Percentiles rank a stretch among this genome's conserved stretches.
Conservation (phyloP, 139 green algal species). For the Zygnema circumcarinatum region DNA sequence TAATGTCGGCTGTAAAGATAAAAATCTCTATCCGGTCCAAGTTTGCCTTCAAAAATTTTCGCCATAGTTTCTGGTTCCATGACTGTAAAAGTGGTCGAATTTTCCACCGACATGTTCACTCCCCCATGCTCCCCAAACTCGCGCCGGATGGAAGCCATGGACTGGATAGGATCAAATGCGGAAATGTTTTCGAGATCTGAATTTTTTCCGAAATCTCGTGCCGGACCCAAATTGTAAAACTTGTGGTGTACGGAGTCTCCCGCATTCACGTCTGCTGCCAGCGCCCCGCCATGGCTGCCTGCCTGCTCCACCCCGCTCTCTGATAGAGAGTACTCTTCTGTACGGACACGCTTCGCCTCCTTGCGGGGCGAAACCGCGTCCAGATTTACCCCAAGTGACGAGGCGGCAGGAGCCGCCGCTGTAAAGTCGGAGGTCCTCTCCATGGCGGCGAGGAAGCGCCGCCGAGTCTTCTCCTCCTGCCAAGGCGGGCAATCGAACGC, state of each 20-base stretch:
- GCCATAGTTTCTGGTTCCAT: slow-evolving; percentile 48
- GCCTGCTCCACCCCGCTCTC: not conserved
- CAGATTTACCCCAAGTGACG: too few relatives aligned
- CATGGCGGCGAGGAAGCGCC: too few relatives aligned
- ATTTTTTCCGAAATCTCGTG: not conserved
- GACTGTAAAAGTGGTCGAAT: slow-evolving; percentile 39
- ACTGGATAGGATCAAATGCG: slow-evolving; percentile 15
- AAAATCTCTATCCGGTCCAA: slow-evolving; percentile 17
- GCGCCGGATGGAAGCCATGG: slow-evolving; percentile 13
- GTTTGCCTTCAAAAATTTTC: slow-evolving; percentile 41
- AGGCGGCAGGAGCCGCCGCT: too few relatives aligned
- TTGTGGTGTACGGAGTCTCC: not conserved
- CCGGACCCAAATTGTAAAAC: not conserved
- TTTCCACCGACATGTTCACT: slow-evolving; percentile 47
- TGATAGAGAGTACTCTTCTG: not conserved
- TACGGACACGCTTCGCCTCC: not conserved
- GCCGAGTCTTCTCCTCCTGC: too few relatives aligned
- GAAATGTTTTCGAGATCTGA: not conserved
- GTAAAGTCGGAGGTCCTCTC: too few relatives aligned
- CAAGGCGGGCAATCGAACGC: too few relatives aligned
- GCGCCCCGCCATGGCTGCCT: not conserved
- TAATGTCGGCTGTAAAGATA: slow-evolving; percentile 49
- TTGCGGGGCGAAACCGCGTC: too few relatives aligned
- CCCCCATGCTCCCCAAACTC: slow-evolving; percentile 52
- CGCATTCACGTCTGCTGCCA: not conserved